Evolutionary conservation across 129 eudicot species (phyloP).

Genomic region (Lonicera japonica): DNA sequence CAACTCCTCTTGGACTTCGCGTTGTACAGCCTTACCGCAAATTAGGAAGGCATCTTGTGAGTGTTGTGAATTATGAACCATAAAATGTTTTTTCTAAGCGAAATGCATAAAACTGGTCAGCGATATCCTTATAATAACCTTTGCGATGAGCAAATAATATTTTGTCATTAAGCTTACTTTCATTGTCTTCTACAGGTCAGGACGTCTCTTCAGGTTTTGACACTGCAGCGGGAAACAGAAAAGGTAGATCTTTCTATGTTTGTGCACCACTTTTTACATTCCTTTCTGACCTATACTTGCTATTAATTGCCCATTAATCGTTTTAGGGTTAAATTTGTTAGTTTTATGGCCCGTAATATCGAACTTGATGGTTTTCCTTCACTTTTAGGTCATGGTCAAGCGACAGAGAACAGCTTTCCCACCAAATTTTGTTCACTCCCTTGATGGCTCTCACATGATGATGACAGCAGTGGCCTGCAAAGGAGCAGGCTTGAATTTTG

Average conservation of each 20-base stretch:
- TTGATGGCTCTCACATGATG: constrained; percentile 98
- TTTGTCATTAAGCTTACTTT: constrained; percentile 3
- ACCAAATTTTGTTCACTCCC: constrained; percentile 96
- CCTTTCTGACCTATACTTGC: neutral
- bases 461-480: constrained; percentile 94
- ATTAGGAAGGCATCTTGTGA: constrained; percentile 62
- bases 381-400: constrained; percentile 63
- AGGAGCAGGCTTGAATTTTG: constrained; percentile 78
- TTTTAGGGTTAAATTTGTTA: neutral
- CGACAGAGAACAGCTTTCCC: constrained; percentile 94
- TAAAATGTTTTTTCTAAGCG: neutral
- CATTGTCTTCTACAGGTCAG: constrained; percentile 46
- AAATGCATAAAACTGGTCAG: neutral
- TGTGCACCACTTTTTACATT: neutral
- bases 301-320: neutral
- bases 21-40: constrained; percentile 95
- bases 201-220: constrained; percentile 86
- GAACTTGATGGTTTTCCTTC: constrained; percentile 1
- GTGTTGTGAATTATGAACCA: constrained; percentile 13
- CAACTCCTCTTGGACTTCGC: constrained; percentile 96
- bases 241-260: constrained; percentile 40
- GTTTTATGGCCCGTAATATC: neutral
- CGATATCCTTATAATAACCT: neutral
- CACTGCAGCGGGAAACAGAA: constrained; percentile 70
- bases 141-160: neutral